Evolutionary conservation across 768 basidiomycete genomes (phyloP), one percentile per base, ranked within the genome.

Genomic region (Porphyrellus cyaneotinctus): DNA sequence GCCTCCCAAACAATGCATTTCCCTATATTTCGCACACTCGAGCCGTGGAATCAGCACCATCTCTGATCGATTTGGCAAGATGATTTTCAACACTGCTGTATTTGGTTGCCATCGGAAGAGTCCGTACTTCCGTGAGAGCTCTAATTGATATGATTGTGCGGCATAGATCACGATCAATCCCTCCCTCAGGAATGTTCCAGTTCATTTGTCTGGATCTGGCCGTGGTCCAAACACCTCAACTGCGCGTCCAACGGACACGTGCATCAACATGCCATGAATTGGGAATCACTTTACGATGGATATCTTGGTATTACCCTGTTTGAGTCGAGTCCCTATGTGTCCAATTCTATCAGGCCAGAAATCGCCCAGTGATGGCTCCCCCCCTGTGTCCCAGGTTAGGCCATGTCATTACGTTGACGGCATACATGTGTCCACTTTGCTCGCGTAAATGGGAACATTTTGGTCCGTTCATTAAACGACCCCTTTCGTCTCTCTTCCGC

Each of bases 41-140:
- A 49, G 46, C 59, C 58, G 58, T 62, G 52, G 52, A 52, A 58
- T 56, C 60, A 49, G 49, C 51, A 54, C 54, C 28, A 57, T 62
- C 56, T 55, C 46, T 65, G 57, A 57, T 69, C 31, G 56, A 58
- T 58, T 47, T 60, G 56, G 60, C 53, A 53, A 59, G 54, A 50
- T 50, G 54, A 61, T 55, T 58, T 58, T 64, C 64, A 63, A 49
- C 50, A 54, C 46, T 28, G 37, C 43, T 57, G 48, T 15, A 46
- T 55, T 43, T 54, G 51, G 62, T 57, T 48, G 33, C 58, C 51
- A 46, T 57, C 58, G 62, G 56, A 53, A 56, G 36, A 43, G 50
- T 58, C 55, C 66, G 63, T 58, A 51, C 49, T 37, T 58, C 26
- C 63, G 64, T 68, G 65, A 58, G 65, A 70, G 53, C 26, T 26